Conservation (phyloP, 306 rosid species). For the Castanea mollissima region DNA sequence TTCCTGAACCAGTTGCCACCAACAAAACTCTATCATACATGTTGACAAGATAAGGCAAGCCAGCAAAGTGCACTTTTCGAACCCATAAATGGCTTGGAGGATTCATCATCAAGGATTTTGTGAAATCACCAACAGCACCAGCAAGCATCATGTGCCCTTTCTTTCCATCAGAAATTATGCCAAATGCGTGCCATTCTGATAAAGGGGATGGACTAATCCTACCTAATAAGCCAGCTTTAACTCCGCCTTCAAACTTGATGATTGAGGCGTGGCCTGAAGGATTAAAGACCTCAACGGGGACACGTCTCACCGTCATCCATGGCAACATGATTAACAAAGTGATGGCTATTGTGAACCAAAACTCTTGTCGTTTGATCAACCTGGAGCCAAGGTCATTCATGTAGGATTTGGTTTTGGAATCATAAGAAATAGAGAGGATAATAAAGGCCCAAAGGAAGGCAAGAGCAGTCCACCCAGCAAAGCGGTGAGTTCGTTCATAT, state of each 20-base stretch:
- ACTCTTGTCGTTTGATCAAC: slow-evolving; percentile 41
- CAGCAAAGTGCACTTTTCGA: slow-evolving; percentile 51
- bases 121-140: slow-evolving; percentile 71
- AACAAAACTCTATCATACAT: slow-evolving; percentile 50
- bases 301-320: slow-evolving; percentile 52
- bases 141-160: slow-evolving; percentile 62
- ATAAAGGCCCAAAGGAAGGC: slow-evolving; percentile 51
- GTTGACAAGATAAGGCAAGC: slow-evolving; percentile 57
- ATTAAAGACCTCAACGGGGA: slow-evolving; percentile 31
- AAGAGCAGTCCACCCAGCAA: slow-evolving; percentile 64
- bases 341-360: slow-evolving; percentile 51
- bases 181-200: slow-evolving; percentile 77
- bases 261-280: slow-evolving; percentile 60
- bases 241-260: slow-evolving; percentile 50
- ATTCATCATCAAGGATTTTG: slow-evolving; percentile 42
- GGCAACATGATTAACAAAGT: slow-evolving; percentile 50
- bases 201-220: slow-evolving; percentile 63
- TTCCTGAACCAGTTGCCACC: slow-evolving; percentile 79
- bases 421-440: slow-evolving; percentile 34
- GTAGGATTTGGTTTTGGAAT: slow-evolving; percentile 40
- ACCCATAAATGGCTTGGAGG: slow-evolving; percentile 64
- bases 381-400: background rate
- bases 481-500: slow-evolving; percentile 63
- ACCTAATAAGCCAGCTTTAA: slow-evolving; percentile 52
- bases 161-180: slow-evolving; percentile 56